Evolutionary conservation across 257 asterid genomes (phyloP).

Genomic region (Nemophila menziesii): DNA sequence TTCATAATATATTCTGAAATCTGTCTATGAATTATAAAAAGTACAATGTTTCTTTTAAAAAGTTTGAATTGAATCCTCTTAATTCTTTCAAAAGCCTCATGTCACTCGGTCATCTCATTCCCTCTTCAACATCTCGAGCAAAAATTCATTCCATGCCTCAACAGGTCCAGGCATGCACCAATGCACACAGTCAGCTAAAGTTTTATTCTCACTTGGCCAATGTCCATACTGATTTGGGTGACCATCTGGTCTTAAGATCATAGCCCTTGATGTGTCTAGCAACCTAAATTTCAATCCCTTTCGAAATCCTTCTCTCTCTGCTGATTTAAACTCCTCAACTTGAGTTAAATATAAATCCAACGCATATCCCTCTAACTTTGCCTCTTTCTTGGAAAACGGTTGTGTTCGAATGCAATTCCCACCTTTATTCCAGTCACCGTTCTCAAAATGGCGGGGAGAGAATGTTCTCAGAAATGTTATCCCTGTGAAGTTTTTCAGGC

Average conservation of each 20-base stretch:
- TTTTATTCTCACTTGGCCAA: conserved; percentile 42
- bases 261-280: conserved; percentile 38
- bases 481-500: conserved; percentile 11
- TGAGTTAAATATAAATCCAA: conserved; percentile 38
- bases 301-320: conserved; percentile 20
- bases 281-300: conserved; percentile 23
- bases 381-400: conserved; percentile 34
- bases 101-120: conserved; percentile 13
- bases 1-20: no score
- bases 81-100: conserved; percentile 1
- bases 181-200: conserved; percentile 24
- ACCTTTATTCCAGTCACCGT: conserved; percentile 45
- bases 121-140: conserved; percentile 13
- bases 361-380: conserved; percentile 23
- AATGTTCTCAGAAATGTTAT: conserved; percentile 34
- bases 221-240: conserved; percentile 59
- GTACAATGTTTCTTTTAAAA: no score
- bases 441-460: conserved; percentile 53
- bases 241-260: conserved; percentile 57
- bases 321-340: conserved; percentile 36
- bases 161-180: conserved; percentile 30
- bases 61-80: not conserved
- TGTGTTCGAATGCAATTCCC: conserved; percentile 38
- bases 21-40: no score
- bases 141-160: conserved; percentile 21